These are phyloP conservation scores for Thermoascus crustaceus DNA, from an alignment of 2,329 filamentous ascomycete genomes.

Conservation along the genomic window DNA sequence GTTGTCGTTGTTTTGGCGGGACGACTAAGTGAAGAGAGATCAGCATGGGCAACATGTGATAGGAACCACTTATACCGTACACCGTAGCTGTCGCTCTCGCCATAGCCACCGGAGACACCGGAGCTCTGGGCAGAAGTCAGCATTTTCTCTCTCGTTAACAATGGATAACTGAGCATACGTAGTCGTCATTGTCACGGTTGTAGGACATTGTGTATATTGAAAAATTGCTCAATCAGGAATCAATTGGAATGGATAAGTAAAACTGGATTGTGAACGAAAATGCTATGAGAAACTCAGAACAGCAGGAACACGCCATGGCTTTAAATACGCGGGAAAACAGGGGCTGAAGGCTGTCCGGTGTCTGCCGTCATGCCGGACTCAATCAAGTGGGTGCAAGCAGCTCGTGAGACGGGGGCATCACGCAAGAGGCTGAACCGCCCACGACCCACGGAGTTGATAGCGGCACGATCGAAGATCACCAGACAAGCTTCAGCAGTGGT, in stretches of 20 bases:
- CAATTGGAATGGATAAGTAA: background rate
- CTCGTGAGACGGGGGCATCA: conserved; percentile 4
- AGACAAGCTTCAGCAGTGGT: background rate
- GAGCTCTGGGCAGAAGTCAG: conserved; percentile 9
- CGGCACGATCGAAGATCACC: background rate
- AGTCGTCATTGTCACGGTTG: conserved; percentile 10
- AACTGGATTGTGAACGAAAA: background rate
- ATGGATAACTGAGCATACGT: conserved; percentile 8
- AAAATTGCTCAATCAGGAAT: background rate
- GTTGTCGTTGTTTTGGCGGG: too few species aligned
- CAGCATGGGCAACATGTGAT: background rate
- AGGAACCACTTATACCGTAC: conserved; percentile 3
- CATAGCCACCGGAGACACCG: conserved; percentile 13
- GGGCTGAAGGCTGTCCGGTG: background rate
- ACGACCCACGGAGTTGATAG: background rate
- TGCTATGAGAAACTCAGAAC: conserved; percentile 1
- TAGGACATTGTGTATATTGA: conserved; percentile 11
- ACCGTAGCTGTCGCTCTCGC: conserved; percentile 14
- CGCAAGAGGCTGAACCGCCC: background rate
- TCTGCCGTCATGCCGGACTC: background rate
- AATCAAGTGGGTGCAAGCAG: background rate
- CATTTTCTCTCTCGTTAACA: conserved; percentile 5
- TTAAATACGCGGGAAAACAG: conserved; percentile 1
- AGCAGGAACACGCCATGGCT: background rate
- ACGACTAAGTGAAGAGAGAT: background rate